phyloP scores from a whole-genome alignment of 1,139 yeast species.

The Martiniozyma asiatica region DNA sequence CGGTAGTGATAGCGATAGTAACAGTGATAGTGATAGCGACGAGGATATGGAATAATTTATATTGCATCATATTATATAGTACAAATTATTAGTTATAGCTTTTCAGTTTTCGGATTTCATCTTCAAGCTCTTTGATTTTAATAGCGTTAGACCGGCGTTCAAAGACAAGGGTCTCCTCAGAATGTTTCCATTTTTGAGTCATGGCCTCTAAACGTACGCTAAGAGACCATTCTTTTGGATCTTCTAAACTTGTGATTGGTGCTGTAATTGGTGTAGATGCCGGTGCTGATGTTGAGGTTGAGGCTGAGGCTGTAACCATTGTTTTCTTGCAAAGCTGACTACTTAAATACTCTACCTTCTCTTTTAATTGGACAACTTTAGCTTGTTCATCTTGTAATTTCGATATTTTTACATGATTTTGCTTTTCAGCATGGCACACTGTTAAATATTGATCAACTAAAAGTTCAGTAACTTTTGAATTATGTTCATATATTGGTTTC shows the following conservation, averaged over 20 bases:
- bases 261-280: no score
- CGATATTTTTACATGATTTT: slow-evolving; percentile 16
- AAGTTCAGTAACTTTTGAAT: background rate
- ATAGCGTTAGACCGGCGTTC: slow-evolving; percentile 45
- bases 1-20: slow-evolving; percentile 40
- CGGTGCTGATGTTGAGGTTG: no score
- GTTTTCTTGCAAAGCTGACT: slow-evolving; percentile 27
- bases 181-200: slow-evolving; percentile 54
- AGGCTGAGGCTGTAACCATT: no score
- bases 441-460: slow-evolving; percentile 1
- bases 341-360: slow-evolving; percentile 11
- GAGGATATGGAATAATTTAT: slow-evolving; percentile 26
- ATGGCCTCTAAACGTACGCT: slow-evolving; percentile 47
- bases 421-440: no score
- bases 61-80: background rate
- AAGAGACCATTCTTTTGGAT: slow-evolving; percentile 8
- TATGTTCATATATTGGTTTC: slow-evolving; percentile 4
- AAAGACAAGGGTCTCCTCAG: slow-evolving; percentile 52
- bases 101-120: slow-evolving; percentile 31
- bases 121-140: slow-evolving; percentile 41
- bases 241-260: slow-evolving; percentile 6
- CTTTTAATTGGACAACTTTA: no score
- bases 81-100: slow-evolving; percentile 1
- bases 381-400: slow-evolving; percentile 11
- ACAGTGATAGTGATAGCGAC: slow-evolving; percentile 38